These are phyloP conservation scores for Starmerella powellii DNA, from an alignment of 805 yeast genomes.

Conservation along the genomic window DNA sequence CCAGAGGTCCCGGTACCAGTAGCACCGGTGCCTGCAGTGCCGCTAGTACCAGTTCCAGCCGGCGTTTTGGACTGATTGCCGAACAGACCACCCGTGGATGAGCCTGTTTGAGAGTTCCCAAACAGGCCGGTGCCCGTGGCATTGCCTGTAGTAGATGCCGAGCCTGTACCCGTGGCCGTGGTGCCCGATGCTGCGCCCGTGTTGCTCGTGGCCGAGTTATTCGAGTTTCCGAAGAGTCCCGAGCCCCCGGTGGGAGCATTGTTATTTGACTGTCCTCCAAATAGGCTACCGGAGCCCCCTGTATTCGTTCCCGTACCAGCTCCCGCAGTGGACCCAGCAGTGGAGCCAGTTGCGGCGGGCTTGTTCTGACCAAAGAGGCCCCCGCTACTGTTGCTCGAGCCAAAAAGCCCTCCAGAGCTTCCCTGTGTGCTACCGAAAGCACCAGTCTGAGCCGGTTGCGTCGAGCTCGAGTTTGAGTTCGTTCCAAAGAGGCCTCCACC, in stretches of 20 bases:
- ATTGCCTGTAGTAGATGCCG: too few relatives aligned
- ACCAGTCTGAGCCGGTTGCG: too few relatives aligned
- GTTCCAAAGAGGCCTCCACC: too few relatives aligned
- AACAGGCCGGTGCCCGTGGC: background rate
- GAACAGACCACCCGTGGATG: background rate
- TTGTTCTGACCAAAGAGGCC: slow-evolving; percentile 17
- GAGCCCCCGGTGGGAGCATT: background rate
- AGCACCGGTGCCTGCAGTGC: background rate
- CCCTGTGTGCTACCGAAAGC: slow-evolving; percentile 5
- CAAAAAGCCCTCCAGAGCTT: slow-evolving; percentile 6
- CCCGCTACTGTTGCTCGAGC: slow-evolving; percentile 8
- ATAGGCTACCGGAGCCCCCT: background rate
- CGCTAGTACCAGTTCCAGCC: background rate
- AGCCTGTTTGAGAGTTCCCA: too few relatives aligned
- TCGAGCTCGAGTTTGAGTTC: too few relatives aligned
- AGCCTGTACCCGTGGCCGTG: too few relatives aligned
- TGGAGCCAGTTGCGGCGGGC: too few relatives aligned
- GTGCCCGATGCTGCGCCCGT: too few relatives aligned
- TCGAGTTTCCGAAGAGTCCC: slow-evolving; percentile 1
- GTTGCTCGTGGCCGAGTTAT: too few relatives aligned
- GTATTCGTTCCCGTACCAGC: background rate
- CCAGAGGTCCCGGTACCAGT: too few relatives aligned
- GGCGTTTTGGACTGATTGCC: background rate
- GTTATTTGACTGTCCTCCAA: background rate
- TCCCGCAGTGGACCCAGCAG: too few relatives aligned